Evolutionary conservation across 208 protist genomes (phyloP).

Genomic region (Tritrichomonas musculus): DNA sequence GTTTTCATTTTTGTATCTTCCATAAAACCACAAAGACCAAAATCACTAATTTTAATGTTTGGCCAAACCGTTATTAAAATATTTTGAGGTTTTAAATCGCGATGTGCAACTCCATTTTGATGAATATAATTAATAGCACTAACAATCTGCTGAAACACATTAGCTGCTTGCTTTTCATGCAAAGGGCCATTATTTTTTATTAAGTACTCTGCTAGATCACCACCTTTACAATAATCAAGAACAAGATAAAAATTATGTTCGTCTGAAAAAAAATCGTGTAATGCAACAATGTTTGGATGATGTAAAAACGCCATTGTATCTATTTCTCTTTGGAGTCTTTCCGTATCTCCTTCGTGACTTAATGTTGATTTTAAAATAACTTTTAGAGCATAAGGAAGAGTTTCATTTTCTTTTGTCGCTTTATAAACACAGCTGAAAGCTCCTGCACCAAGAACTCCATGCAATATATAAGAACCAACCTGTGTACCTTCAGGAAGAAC

Average conservation of each 20-base stretch:
- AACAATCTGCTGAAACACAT: constrained; percentile 16
- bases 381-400: not conserved
- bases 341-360: not conserved
- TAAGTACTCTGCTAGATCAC: not conserved
- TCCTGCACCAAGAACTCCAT: not conserved
- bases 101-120: not conserved
- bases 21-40: not conserved
- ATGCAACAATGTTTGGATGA: not conserved
- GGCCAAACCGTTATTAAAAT: not conserved
- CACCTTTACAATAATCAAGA: not conserved
- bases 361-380: not conserved
- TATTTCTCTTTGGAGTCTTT: not conserved
- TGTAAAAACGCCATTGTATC: not conserved
- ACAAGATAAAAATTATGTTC: not conserved
- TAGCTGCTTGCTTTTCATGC: not conserved
- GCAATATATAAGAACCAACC: too few relatives aligned
- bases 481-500: too few relatives aligned
- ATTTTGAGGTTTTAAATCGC: too few relatives aligned
- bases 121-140: not conserved
- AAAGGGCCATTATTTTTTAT: not conserved
- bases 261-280: not conserved
- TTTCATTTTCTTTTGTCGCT: not conserved
- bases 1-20: not conserved
- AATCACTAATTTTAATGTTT: not conserved
- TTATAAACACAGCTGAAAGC: not conserved